Conservation (phyloP, 768 basidiomycete genomes). For the Udeniomyces megalosporus region DNA sequence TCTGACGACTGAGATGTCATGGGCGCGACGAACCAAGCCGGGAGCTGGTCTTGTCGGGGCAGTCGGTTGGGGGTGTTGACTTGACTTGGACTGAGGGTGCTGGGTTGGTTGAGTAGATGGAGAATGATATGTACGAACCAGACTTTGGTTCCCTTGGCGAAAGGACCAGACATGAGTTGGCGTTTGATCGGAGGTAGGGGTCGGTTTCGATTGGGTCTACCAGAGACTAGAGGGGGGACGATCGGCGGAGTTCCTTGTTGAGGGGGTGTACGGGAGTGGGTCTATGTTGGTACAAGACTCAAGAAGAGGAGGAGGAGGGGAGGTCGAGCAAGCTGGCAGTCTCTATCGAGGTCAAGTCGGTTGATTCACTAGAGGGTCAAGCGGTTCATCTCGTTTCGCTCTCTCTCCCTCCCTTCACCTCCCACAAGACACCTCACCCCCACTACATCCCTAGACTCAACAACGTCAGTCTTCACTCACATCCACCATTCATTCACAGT, state of each 20-base stretch:
- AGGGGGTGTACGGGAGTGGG: background rate
- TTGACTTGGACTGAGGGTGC: no score
- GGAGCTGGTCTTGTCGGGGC: no score
- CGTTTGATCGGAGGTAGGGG: background rate
- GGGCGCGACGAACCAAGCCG: no score
- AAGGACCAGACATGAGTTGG: background rate
- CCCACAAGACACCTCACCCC: background rate
- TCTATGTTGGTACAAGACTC: background rate
- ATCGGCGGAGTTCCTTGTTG: no score
- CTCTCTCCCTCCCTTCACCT: background rate
- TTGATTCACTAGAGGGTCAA: no score
- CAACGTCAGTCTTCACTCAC: background rate
- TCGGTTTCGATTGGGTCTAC: background rate
- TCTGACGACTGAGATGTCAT: no score
- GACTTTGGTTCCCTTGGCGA: slow-evolving; percentile 12
- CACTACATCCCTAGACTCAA: background rate
- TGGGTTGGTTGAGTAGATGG: no score
- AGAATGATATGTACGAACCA: background rate
- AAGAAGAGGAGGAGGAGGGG: background rate
- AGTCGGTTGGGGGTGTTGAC: no score
- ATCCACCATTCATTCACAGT: background rate
- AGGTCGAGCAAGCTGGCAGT: background rate
- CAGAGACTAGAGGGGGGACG: no score
- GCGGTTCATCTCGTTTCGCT: no score
- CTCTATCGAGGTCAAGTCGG: no score